phyloP scores from a whole-genome alignment of 805 yeast species.

The Lipomyces sp. region DNA sequence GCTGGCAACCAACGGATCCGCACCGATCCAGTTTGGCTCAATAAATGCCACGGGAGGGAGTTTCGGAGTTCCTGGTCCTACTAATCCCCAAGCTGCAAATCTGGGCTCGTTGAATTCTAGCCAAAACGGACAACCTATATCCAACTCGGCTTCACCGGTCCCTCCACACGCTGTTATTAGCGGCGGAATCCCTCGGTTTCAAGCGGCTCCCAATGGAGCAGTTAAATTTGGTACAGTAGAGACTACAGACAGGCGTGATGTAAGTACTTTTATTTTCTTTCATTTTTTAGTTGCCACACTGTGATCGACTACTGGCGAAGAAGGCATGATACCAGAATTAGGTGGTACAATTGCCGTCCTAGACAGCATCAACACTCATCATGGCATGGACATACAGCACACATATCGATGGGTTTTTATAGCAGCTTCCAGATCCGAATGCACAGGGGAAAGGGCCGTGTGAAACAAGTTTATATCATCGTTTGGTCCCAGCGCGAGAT shows the following conservation, averaged over 20 bases:
- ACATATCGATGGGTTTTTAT: not conserved
- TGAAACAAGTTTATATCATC: not conserved
- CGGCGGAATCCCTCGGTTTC: conserved; percentile 30
- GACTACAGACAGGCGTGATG: conserved; percentile 10
- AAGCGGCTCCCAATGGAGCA: conserved; percentile 15
- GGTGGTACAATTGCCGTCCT: not conserved
- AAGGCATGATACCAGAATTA: not conserved
- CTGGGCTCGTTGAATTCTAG: not conserved
- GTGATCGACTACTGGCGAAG: not conserved
- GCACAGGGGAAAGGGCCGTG: not conserved
- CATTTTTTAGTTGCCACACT: not conserved
- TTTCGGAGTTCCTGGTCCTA: not conserved
- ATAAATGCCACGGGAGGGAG: conserved; percentile 21
- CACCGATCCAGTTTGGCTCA: conserved; percentile 35
- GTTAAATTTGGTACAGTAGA: conserved; percentile 29
- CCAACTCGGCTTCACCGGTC: conserved; percentile 28
- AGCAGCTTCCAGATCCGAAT: conserved; percentile 3
- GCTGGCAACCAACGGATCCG: conserved; percentile 14
- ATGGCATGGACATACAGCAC: not conserved
- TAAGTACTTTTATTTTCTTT: conserved; percentile 12
- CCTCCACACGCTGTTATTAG: conserved; percentile 27
- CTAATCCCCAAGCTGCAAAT: not conserved
- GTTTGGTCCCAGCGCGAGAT: not conserved
- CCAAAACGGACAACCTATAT: conserved; percentile 12
- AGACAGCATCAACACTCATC: not conserved